Base-by-base conservation (phyloP, 2,329 filamentous ascomycete genomes). In the Pyrenochaeta sp. region DNA sequence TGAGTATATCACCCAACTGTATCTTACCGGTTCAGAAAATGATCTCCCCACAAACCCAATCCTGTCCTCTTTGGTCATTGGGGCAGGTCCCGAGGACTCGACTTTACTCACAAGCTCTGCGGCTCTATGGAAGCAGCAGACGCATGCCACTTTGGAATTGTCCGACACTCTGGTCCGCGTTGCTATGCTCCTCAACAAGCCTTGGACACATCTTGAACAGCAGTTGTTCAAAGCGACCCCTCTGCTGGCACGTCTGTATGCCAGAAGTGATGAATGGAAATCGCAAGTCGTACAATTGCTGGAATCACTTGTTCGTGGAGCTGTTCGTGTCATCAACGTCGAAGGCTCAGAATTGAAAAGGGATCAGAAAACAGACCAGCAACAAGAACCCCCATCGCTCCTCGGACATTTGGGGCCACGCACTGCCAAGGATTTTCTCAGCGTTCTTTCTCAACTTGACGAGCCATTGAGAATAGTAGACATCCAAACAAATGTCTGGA, bases 371-470 rank as follows among this genome's bases (percentile, higher is more conserved):
- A 36, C 41, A n/a, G 40, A 31, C 19, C 48, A 53, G 18, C 50
- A 58, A 15, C 53, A 51, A 27, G 91, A 96, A 57, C 90, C 92
- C 1, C 89, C 90, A n/a, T 96, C 93, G 6, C 79, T 99, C n/a
- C 82, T 99, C 15, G 92, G 92, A 21, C 90, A 96, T 64, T 77
- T 99, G 6, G 91, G 91, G 1, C 81, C 90, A 7, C 85, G 90
- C 41, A 86, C 90, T 7, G 89, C 92, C 8, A 90, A 89, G 59
- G 87, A 88, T 26, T 96, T 99, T 65, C 77, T 99, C 17, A 83
- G 87, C 48, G 77, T 94, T 5, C 75, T 97, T 6, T 86, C 89
- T 4, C 82, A 84, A 47, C 78, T 96, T 18, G 90, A 93, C 55
- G 85, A 84, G 55, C 90, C 92, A 3, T 81, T 94, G 44, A 78